These are phyloP conservation scores for Wickerhamiella siamensis DNA, from an alignment of 805 yeast species.

Conservation along the genomic window DNA sequence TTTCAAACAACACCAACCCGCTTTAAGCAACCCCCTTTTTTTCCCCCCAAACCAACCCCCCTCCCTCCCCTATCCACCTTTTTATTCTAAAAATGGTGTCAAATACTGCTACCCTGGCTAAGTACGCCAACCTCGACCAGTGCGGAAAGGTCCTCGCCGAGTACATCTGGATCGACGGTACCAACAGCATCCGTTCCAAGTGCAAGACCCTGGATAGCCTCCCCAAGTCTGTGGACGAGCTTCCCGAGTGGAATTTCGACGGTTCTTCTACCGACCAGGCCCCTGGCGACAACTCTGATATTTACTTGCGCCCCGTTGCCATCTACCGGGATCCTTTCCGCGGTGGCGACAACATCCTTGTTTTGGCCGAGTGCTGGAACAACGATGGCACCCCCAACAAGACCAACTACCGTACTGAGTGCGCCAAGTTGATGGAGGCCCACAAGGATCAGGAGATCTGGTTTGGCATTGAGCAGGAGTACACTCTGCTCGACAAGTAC, in stretches of 20 bases:
- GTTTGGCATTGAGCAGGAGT: constrained; percentile 99
- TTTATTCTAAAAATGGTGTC: constrained; percentile 8
- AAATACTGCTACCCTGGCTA: constrained; percentile 64
- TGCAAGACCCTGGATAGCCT: constrained; percentile 68
- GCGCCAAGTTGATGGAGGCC: constrained; percentile 87
- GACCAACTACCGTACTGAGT: constrained; percentile 95
- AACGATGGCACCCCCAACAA: constrained; percentile 98
- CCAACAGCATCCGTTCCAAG: constrained; percentile 84
- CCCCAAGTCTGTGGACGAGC: constrained; percentile 62
- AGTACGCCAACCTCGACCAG: constrained; percentile 75
- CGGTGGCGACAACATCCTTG: constrained; percentile 92
- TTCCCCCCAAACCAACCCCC: not conserved
- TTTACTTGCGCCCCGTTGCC: constrained; percentile 90
- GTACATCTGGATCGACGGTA: constrained; percentile 94
- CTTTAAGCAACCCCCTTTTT: not conserved
- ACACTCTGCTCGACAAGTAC: constrained; percentile 84
- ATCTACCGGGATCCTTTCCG: constrained; percentile 95
- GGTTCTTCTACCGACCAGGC: constrained; percentile 99
- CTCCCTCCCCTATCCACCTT: not conserved
- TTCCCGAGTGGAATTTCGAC: constrained; percentile 99
- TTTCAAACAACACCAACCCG: not conserved
- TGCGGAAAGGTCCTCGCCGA: constrained; percentile 82
- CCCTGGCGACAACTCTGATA: constrained; percentile 93
- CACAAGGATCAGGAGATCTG: constrained; percentile 74
- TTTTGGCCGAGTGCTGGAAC: constrained; percentile 93